Percentiles rank a stretch among this genome's conserved stretches.
These are phyloP conservation scores for Citrullus mucosospermus DNA, from an alignment of 306 rosid species.

Conservation along the genomic window DNA sequence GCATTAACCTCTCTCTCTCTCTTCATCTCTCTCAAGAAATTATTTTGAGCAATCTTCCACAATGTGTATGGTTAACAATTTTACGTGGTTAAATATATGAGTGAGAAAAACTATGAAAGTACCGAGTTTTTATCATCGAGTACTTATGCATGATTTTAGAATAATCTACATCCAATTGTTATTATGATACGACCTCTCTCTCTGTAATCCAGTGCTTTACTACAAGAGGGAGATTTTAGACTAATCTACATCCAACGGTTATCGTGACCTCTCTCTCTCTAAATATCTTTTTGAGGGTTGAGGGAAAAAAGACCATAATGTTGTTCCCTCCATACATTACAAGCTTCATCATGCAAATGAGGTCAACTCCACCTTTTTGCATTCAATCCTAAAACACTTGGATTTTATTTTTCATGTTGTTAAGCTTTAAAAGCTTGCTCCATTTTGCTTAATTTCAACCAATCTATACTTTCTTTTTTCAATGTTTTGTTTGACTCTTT, in stretches of 20 bases:
- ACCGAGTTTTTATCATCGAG: too few species aligned
- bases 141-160: too few species aligned
- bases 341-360: slow-evolving; percentile 41
- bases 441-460: neutral
- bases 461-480: neutral
- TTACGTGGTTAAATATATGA: neutral
- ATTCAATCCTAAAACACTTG: neutral
- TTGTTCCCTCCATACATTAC: slow-evolving; percentile 38
- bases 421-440: neutral
- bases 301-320: slow-evolving; percentile 24
- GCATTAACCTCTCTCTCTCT: neutral
- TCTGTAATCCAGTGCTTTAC: too few species aligned
- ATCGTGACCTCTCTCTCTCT: neutral
- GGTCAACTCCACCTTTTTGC: slow-evolving; percentile 28
- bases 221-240: too few species aligned
- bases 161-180: too few species aligned
- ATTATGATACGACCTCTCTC: too few species aligned
- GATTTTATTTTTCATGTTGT: neutral
- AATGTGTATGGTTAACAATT: too few species aligned
- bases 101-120: neutral
- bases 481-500: neutral
- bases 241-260: too few species aligned
- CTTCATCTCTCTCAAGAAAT: neutral
- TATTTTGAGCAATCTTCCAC: neutral
- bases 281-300: neutral